Conservation (phyloP, 257 asterid species). For the Capsicum chinense region DNA sequence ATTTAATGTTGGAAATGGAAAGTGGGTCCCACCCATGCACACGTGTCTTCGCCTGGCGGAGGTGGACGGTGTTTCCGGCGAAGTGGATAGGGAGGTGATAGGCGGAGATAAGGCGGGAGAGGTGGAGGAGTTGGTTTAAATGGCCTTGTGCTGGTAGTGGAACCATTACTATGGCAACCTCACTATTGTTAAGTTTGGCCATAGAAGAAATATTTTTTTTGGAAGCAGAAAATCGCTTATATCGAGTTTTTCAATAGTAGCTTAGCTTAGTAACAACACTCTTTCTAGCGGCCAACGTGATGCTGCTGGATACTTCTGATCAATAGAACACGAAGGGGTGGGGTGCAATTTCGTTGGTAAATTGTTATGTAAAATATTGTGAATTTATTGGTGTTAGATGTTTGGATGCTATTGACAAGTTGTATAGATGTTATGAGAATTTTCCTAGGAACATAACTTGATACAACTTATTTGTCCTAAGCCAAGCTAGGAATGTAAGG, state of each 20-base stretch:
- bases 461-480: too few species aligned
- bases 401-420: not conserved
- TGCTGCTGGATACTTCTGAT: too few species aligned
- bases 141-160: conserved; percentile 38
- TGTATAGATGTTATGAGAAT: not conserved
- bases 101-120: conserved; percentile 33
- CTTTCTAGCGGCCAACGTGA: too few species aligned
- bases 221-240: too few species aligned
- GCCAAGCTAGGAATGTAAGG: too few species aligned
- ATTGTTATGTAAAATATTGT: not conserved
- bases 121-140: conserved; percentile 38
- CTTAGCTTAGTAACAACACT: too few species aligned
- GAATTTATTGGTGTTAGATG: not conserved
- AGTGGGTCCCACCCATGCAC: conserved; percentile 30
- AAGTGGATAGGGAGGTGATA: conserved; percentile 27
- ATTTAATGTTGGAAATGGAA: not conserved
- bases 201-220: not conserved
- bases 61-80: conserved; percentile 27
- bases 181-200: conserved; percentile 12
- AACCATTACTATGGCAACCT: conserved; percentile 32
- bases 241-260: too few species aligned
- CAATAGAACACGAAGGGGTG: too few species aligned
- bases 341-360: not conserved
- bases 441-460: not conserved
- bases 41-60: conserved; percentile 25